Conservation (phyloP, 495 filamentous ascomycete genomes). For the Halenospora varia region DNA sequence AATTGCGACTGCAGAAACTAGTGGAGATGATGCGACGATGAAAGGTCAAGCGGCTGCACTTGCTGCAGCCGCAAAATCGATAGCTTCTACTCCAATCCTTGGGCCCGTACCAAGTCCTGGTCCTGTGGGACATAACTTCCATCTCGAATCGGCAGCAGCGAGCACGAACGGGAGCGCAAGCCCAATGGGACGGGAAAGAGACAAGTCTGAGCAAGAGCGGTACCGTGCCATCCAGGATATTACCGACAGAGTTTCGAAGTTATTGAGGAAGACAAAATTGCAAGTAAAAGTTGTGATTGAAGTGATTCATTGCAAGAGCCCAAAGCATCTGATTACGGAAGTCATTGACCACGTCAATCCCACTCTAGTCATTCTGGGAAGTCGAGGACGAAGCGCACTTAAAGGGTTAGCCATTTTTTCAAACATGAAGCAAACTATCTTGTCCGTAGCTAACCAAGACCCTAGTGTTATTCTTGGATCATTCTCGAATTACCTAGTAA, state of each 20-base stretch:
- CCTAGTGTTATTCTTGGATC: slow-evolving; percentile 83
- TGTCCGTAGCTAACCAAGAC: background rate
- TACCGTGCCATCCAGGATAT: slow-evolving; percentile 71
- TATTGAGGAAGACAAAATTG: slow-evolving; percentile 83
- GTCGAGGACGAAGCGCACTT: slow-evolving; percentile 80
- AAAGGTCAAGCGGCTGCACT: slow-evolving; percentile 63
- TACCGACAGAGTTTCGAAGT: slow-evolving; percentile 70
- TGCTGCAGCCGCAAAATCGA: slow-evolving; percentile 12
- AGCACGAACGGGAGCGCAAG: slow-evolving; percentile 20
- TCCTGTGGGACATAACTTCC: slow-evolving; percentile 27
- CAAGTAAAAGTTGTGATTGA: slow-evolving; percentile 91
- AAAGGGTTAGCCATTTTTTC: slow-evolving; percentile 67
- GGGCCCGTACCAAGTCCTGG: slow-evolving; percentile 32
- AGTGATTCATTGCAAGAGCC: slow-evolving; percentile 96
- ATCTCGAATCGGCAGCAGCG: slow-evolving; percentile 19
- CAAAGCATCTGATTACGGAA: slow-evolving; percentile 79
- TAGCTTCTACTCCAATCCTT: slow-evolving; percentile 28
- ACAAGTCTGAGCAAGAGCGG: slow-evolving; percentile 71
- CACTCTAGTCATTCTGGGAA: slow-evolving; percentile 90
- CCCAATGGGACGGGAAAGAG: slow-evolving; percentile 28
- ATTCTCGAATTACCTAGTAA: slow-evolving; percentile 95
- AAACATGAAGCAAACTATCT: background rate
- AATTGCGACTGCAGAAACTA: slow-evolving; percentile 27
- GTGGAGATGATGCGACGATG: slow-evolving; percentile 53
- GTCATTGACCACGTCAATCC: slow-evolving; percentile 89